Evolutionary conservation across 2,329 filamentous ascomycete species (phyloP).

Genomic region (Ceratocystis alfenasii): DNA sequence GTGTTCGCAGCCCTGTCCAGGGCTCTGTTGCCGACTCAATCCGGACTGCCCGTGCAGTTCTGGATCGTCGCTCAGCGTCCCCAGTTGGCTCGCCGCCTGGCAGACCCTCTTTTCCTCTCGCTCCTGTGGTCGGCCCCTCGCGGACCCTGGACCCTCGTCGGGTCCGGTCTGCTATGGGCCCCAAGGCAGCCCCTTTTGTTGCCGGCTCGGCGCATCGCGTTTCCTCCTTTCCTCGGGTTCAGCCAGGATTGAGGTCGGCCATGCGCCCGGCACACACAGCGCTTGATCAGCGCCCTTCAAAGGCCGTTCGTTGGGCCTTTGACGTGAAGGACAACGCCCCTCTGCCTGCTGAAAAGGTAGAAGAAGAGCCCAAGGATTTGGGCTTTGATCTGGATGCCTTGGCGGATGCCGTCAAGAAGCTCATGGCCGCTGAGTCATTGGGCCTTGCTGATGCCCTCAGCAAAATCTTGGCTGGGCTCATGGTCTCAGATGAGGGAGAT

Average conservation of each 20-base stretch:
- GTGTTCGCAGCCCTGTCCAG: neutral
- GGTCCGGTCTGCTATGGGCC: neutral
- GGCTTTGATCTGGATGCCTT: constrained; percentile 1
- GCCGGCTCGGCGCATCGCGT: neutral
- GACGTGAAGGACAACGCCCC: too few relatives aligned
- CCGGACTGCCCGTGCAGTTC: neutral
- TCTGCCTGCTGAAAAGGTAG: too few relatives aligned
- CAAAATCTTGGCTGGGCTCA: neutral
- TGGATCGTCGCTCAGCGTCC: neutral
- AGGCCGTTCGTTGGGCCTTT: too few relatives aligned
- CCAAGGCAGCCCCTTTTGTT: neutral
- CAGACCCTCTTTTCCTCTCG: neutral
- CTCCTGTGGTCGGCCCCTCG: neutral
- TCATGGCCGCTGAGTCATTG: constrained; percentile 1
- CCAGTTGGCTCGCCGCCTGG: neutral
- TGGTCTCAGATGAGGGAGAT: too few relatives aligned
- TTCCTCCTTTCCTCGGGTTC: too few relatives aligned
- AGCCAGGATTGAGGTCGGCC: too few relatives aligned
- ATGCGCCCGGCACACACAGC: too few relatives aligned
- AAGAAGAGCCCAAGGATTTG: neutral
- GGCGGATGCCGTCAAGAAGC: neutral
- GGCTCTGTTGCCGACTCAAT: neutral
- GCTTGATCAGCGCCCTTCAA: too few relatives aligned
- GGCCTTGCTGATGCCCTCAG: neutral
- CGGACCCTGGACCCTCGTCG: neutral